Evolutionary conservation across 2,329 filamentous ascomycete genomes (phyloP).

Genomic region (Lachnellula arida): DNA sequence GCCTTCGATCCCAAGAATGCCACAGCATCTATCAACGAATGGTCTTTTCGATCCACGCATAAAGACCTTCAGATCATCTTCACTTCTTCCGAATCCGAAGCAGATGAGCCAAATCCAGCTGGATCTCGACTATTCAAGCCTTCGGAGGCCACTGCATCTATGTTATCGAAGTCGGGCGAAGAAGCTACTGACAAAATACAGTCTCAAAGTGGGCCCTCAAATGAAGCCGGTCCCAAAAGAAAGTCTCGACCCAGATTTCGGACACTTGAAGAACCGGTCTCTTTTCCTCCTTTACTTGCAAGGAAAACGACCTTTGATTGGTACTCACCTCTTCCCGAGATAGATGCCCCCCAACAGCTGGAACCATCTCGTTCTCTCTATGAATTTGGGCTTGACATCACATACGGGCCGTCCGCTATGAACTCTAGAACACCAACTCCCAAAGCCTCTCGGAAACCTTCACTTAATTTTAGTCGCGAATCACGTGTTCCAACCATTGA

Average conservation of each 20-base stretch:
- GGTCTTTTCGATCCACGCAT: slow-evolving; percentile 14
- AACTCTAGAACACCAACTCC: not conserved
- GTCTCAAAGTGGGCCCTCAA: slow-evolving; percentile 4
- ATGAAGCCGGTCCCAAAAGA: slow-evolving; percentile 3
- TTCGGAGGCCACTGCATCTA: not conserved
- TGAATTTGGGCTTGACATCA: slow-evolving; percentile 20
- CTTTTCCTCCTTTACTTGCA: slow-evolving; percentile 24
- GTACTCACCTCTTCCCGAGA: slow-evolving; percentile 25
- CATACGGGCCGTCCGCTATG: slow-evolving; percentile 2
- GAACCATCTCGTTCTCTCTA: slow-evolving; percentile 16
- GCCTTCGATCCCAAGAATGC: slow-evolving; percentile 22
- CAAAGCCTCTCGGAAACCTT: slow-evolving; percentile 1
- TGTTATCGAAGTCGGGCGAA: not conserved
- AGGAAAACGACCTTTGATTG: slow-evolving; percentile 26
- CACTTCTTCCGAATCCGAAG: slow-evolving; percentile 17
- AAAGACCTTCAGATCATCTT: slow-evolving; percentile 5
- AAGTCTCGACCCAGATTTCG: not conserved
- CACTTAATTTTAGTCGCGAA: not conserved
- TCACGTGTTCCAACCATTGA: slow-evolving; percentile 1
- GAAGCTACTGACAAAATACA: not conserved
- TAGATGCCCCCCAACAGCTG: not conserved
- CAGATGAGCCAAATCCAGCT: not conserved
- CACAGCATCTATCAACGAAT: slow-evolving; percentile 20
- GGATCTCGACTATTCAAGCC: not conserved
- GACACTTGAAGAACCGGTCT: slow-evolving; percentile 16